These are phyloP conservation scores for Cercospora zeae-maydis DNA, from an alignment of 2,329 filamentous ascomycete genomes.

Conservation along the genomic window DNA sequence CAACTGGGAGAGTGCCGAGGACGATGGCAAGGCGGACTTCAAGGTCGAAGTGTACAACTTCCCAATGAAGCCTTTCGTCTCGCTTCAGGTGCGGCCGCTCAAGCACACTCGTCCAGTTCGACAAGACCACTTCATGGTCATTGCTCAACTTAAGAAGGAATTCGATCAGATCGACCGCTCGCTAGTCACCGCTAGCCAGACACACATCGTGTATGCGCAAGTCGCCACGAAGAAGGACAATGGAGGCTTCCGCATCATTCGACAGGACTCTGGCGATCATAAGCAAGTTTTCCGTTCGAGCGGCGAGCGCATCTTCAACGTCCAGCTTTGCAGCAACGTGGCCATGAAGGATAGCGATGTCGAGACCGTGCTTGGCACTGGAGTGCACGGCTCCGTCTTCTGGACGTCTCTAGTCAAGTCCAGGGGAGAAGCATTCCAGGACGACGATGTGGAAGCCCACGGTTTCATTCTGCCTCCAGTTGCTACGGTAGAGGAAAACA, in stretches of 20 bases:
- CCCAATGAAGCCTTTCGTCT: slow-evolving; percentile 93
- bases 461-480: slow-evolving; percentile 88
- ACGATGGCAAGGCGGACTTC: slow-evolving; percentile 66
- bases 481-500: slow-evolving; percentile 80
- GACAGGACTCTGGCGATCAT: slow-evolving; percentile 88
- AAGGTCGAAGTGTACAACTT: slow-evolving; percentile 83
- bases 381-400: slow-evolving; percentile 93
- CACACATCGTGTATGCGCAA: slow-evolving; percentile 91
- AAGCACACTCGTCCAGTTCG: slow-evolving; percentile 63
- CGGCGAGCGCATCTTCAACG: slow-evolving; percentile 91
- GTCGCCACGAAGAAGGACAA: slow-evolving; percentile 63
- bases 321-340: slow-evolving; percentile 69
- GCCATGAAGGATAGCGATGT: slow-evolving; percentile 55
- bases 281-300: slow-evolving; percentile 88
- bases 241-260: slow-evolving; percentile 86
- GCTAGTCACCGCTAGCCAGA: slow-evolving; percentile 80
- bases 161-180: slow-evolving; percentile 97
- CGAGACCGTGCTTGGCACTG: slow-evolving; percentile 86
- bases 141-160: slow-evolving; percentile 92
- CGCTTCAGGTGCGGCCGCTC: slow-evolving; percentile 66
- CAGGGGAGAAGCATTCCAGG: slow-evolving; percentile 74
- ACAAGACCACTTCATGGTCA: slow-evolving; percentile 80
- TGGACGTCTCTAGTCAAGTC: slow-evolving; percentile 79
- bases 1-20: slow-evolving; percentile 85
- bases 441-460: slow-evolving; percentile 74